Evolutionary conservation across 495 filamentous ascomycete species (phyloP).

Genomic region (Jackrogersella minutella): DNA sequence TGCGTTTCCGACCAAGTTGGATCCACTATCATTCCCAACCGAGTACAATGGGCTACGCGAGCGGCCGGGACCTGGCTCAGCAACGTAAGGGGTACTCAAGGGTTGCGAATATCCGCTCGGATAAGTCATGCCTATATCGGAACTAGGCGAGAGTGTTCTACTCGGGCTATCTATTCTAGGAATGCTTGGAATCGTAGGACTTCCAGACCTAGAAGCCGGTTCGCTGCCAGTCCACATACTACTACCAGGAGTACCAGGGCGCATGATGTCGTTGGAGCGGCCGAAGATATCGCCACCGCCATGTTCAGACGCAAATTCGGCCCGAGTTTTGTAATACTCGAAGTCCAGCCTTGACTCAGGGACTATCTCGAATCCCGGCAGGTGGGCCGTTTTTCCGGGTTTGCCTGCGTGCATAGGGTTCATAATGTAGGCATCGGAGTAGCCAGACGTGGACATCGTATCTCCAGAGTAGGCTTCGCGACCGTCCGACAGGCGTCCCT

Average conservation of each 20-base stretch:
- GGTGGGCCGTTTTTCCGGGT: constrained; percentile 70
- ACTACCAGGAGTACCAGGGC: constrained; percentile 72
- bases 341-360: constrained; percentile 92
- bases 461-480: constrained; percentile 64
- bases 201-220: constrained; percentile 50
- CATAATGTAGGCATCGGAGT: constrained; percentile 75
- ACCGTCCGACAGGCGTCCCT: constrained; percentile 72
- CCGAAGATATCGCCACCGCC: constrained; percentile 81
- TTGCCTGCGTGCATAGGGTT: constrained; percentile 79
- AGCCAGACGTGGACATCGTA: constrained; percentile 65
- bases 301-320: constrained; percentile 87
- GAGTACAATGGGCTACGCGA: constrained; percentile 51
- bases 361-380: constrained; percentile 84
- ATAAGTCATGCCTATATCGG: constrained; percentile 42
- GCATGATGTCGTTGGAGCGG: constrained; percentile 68
- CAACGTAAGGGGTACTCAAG: constrained; percentile 30
- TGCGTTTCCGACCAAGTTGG: constrained; percentile 53
- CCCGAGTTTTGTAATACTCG: constrained; percentile 85
- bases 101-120: constrained; percentile 40
- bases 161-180: constrained; percentile 34
- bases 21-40: constrained; percentile 54
- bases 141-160: constrained; percentile 32
- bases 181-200: constrained; percentile 46
- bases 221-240: constrained; percentile 55
- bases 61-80: constrained; percentile 11